Base-by-base conservation (phyloP, 116 monocot genomes). In the Trichopus zeylanicus region DNA sequence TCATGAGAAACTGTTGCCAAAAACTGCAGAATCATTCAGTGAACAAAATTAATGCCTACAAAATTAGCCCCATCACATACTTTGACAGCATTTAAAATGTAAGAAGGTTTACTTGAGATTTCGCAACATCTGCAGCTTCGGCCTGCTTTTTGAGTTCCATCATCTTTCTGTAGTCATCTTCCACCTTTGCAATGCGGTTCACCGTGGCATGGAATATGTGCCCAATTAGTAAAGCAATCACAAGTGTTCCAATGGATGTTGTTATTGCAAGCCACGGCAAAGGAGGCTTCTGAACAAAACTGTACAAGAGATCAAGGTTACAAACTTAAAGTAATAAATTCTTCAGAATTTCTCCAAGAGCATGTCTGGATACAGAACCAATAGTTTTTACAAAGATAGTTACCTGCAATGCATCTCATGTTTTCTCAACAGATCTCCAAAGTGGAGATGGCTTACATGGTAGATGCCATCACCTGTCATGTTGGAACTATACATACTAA, bases 391-490 rank as follows among this genome's bases (percentile, higher is more conserved):
- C 22, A 19, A 19, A 51, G 46, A 56, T 22, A 42, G 58, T 59
- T 83, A 97, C 97, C 98, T 81, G 85, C 98, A 98, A 62, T 91
- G 98, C 91, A 98, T 98, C 78, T 91, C 87, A 72, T 98, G 98
- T 65, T 82, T 87, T 67, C 98, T 76, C 48, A 82, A 37, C 25
- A 91, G 98, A 32, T 98, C 98, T 8, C 98, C 98, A 75, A 98
- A 98, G 63, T 82, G 70, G 56, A 98, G 90, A 42, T 72, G 71
- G 66, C 91, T 91, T 55, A 68, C 69, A 64, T 98, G 98, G 61
- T 53, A 81, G 20, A 98, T 82, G 20, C 75, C 71, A 33, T 53
- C 73, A 29, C 66, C 69, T 1, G 73, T 78, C 48, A 58, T 51
- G 51, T 84, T 71, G 10, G 95, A 61, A 54, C 98, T 85, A 71